A percentile compares a stretch with the other conserved stretches of the same genome.
phyloP scores from a whole-genome alignment of 768 basidiomycete species.

The Leucocoprinus leucothites region DNA sequence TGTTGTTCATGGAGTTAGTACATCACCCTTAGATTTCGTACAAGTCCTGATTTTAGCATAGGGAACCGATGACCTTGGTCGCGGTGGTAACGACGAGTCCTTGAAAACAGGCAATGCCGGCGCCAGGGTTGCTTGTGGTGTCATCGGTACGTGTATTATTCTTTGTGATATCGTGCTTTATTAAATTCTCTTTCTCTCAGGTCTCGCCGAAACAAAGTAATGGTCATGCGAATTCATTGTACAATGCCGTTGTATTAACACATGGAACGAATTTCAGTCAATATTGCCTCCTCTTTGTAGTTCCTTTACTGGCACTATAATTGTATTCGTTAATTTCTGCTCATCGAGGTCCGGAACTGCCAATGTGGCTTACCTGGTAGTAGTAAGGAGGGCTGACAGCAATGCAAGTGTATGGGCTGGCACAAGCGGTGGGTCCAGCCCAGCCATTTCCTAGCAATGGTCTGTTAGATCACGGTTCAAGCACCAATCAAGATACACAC shows the following conservation, averaged over 20 bases:
- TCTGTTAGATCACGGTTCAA: neutral
- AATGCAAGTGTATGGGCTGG: conserved; percentile 37
- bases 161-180: neutral
- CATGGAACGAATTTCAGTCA: neutral
- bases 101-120: conserved; percentile 80
- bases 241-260: conserved; percentile 1
- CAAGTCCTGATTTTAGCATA: conserved; percentile 19
- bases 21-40: neutral
- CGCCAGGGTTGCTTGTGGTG: conserved; percentile 74
- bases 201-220: conserved; percentile 10
- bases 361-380: conserved; percentile 38
- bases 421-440: conserved; percentile 45
- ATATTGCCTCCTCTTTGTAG: neutral
- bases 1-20: conserved; percentile 66
- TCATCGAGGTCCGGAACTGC: neutral
- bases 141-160: conserved; percentile 50
- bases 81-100: conserved; percentile 63
- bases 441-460: conserved; percentile 34
- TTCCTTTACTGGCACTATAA: conserved; percentile 17
- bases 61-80: conserved; percentile 82
- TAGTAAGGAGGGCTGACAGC: conserved; percentile 52
- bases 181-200: neutral
- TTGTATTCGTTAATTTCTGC: neutral
- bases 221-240: conserved; percentile 1
- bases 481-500: conserved; percentile 20